These are phyloP conservation scores for Aurifilum marmelostoma DNA, from an alignment of 2,329 filamentous ascomycete genomes.

Conservation along the genomic window DNA sequence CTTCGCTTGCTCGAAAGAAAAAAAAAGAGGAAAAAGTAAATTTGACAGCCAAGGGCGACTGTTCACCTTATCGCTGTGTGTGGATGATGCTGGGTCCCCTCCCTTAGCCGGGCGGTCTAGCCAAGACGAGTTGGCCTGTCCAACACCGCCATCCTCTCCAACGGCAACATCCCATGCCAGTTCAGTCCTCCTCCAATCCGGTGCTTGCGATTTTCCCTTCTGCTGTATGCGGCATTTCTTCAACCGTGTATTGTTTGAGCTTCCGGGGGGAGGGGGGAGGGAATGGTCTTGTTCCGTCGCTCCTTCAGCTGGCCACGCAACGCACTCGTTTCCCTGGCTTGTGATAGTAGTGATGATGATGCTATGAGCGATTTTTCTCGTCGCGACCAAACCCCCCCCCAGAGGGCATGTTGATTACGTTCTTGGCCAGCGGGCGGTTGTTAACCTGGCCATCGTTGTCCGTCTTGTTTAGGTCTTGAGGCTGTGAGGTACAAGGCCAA, in stretches of 20 bases:
- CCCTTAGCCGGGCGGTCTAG: not conserved
- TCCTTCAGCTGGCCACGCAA: not conserved
- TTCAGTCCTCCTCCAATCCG: not conserved
- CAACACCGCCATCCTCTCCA: not conserved
- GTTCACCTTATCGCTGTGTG: not conserved
- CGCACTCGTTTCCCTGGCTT: not conserved
- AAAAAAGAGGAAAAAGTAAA: not conserved
- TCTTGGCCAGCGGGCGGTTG: not conserved
- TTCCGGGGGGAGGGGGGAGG: too few species aligned
- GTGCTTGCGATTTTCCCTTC: not conserved
- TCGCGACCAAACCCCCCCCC: too few species aligned
- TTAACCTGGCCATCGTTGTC: not conserved
- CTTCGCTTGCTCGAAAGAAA: not conserved
- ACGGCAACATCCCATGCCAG: not conserved
- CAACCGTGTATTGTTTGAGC: not conserved
- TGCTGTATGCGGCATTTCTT: conserved; percentile 4
- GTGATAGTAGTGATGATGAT: too few species aligned
- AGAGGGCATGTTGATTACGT: too few species aligned
- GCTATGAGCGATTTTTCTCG: conserved; percentile 10
- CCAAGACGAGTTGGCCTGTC: not conserved
- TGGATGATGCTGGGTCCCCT: not conserved
- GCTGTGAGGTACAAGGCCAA: not conserved
- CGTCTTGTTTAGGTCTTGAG: not conserved
- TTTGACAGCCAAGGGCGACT: conserved; percentile 3
- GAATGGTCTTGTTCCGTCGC: not conserved